Percentiles rank a stretch among this genome's conserved stretches.
Conservation (phyloP, 2,329 filamentous ascomycete species). For the Sordariomycetes sp. region DNA sequence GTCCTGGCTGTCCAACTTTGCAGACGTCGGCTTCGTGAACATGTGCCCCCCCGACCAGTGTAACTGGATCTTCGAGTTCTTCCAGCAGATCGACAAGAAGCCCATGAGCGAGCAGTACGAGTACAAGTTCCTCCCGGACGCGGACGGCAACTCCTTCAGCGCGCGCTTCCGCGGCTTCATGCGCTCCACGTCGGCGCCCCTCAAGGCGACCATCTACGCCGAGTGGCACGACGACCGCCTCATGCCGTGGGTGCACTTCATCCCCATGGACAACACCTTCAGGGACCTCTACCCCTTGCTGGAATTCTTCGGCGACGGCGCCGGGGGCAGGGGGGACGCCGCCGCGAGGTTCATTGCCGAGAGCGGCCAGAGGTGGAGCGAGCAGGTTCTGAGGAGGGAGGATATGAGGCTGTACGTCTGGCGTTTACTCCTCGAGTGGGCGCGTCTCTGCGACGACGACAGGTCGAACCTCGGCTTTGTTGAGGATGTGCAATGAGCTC, state of each 20-base stretch:
- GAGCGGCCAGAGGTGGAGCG: slow-evolving; percentile 50
- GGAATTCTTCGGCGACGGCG: slow-evolving; percentile 53
- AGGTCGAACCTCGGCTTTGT: slow-evolving; percentile 33
- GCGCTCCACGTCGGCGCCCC: slow-evolving; percentile 52
- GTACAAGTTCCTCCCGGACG: slow-evolving; percentile 60
- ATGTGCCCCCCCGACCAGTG: slow-evolving; percentile 28
- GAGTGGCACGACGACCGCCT: slow-evolving; percentile 70
- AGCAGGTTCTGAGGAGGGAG: slow-evolving; percentile 50
- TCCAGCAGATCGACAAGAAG: slow-evolving; percentile 18
- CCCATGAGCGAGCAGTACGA: slow-evolving; percentile 39
- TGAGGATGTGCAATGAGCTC: slow-evolving; percentile 21
- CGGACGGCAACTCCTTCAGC: slow-evolving; percentile 60
- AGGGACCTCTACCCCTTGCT: slow-evolving; percentile 57
- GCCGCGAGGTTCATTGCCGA: slow-evolving; percentile 52
- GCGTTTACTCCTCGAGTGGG: slow-evolving; percentile 50
- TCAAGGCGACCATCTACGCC: slow-evolving; percentile 64
- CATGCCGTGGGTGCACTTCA: slow-evolving; percentile 63
- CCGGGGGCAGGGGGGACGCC: slow-evolving; percentile 33
- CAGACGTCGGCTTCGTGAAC: slow-evolving; percentile 34
- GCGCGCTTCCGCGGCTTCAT: slow-evolving; percentile 57
- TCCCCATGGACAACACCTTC: slow-evolving; percentile 61
- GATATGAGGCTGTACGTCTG: slow-evolving; percentile 61
- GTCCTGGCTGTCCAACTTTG: slow-evolving; percentile 27
- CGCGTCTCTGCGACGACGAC: slow-evolving; percentile 36
- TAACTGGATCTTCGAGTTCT: slow-evolving; percentile 26